These are phyloP conservation scores for Kodamaea sagamina DNA, from an alignment of 805 yeast genomes.

Conservation along the genomic window DNA sequence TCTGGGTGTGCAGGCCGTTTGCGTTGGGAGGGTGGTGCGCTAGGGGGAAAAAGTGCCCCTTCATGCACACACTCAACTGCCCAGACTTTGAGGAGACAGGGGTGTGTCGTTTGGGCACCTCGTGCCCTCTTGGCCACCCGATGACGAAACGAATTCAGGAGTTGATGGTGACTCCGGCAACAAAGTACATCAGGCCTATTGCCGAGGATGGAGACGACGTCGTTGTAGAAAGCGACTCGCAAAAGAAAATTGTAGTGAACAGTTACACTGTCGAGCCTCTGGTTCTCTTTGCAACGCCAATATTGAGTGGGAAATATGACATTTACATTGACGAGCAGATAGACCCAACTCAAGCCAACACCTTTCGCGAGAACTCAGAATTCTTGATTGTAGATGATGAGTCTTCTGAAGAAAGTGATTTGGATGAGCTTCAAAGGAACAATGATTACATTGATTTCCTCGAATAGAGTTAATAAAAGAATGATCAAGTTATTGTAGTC, in stretches of 20 bases:
- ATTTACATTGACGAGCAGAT: conserved; percentile 23
- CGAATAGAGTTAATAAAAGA: conserved; percentile 2
- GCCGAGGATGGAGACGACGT: conserved; percentile 21
- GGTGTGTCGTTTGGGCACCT: conserved; percentile 52
- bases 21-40: conserved; percentile 70
- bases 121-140: conserved; percentile 56
- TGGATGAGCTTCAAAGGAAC: conserved; percentile 25
- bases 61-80: conserved; percentile 61
- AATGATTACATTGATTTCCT: conserved; percentile 25
- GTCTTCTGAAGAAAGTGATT: conserved; percentile 14
- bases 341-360: not conserved
- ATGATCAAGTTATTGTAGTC: no score
- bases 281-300: conserved; percentile 21
- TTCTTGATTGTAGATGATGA: conserved; percentile 22
- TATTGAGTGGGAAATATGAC: conserved; percentile 25
- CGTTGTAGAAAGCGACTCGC: conserved; percentile 16
- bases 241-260: conserved; percentile 20
- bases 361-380: conserved; percentile 15
- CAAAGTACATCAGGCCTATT: conserved; percentile 16
- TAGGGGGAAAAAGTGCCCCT: conserved; percentile 57
- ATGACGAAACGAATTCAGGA: conserved; percentile 29
- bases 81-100: conserved; percentile 72
- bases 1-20: conserved; percentile 64
- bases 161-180: conserved; percentile 22
- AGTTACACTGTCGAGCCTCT: conserved; percentile 39